A percentile compares a stretch with the other conserved stretches of the same genome.
Evolutionary conservation across 148 eudicot species (phyloP).

Genomic region (Vaccinium vitisidaea): DNA sequence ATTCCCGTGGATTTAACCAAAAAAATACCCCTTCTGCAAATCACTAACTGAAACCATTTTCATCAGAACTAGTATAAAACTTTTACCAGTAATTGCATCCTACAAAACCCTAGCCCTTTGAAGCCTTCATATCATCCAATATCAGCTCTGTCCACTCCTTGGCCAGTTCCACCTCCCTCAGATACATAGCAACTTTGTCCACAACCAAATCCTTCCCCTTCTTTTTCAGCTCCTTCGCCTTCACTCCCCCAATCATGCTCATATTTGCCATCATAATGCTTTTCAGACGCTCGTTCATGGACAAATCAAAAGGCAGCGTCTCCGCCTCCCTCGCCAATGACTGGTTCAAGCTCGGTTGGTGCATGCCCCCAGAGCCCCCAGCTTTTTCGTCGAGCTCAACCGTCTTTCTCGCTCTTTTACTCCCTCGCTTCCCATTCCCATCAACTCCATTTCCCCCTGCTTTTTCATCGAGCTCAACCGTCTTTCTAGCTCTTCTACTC

Average conservation of each 20-base stretch:
- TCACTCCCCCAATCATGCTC: conserved; percentile 25
- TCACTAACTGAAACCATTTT: neutral
- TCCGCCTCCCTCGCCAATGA: neutral
- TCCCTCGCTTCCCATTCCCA: neutral
- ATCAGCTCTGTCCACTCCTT: conserved; percentile 22
- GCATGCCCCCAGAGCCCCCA: conserved; percentile 11
- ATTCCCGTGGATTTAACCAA: neutral
- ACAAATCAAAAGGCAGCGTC: neutral
- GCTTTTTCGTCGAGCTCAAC: neutral
- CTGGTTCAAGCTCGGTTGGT: conserved; percentile 16
- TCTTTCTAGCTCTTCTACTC: conserved; percentile 11
- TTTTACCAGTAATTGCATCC: neutral
- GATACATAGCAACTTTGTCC: conserved; percentile 22
- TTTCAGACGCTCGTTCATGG: neutral
- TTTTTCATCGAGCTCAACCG: neutral
- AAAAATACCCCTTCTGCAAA: neutral
- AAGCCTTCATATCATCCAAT: conserved; percentile 21
- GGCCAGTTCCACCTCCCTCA: conserved; percentile 18
- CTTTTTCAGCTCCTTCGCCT: conserved; percentile 39
- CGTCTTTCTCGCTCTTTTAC: neutral
- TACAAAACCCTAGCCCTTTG: neutral
- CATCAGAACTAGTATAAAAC: neutral
- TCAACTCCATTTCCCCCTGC: neutral
- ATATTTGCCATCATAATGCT: conserved; percentile 15
- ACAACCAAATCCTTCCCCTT: conserved; percentile 34